phyloP scores from a whole-genome alignment of 2,329 filamentous ascomycete species.

The Penicillium sp. region DNA sequence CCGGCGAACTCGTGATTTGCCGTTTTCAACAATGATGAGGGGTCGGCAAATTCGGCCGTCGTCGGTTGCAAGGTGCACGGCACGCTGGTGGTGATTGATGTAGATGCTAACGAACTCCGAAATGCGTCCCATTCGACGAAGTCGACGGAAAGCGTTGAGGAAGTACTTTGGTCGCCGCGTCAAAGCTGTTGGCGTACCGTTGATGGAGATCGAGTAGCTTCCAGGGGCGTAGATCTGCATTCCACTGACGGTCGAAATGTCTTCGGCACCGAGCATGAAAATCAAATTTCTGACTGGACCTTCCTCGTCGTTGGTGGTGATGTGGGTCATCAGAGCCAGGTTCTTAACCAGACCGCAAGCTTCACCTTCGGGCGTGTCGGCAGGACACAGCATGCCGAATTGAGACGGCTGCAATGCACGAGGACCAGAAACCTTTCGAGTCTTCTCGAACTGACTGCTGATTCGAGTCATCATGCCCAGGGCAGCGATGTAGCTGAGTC shows the following conservation, averaged over 20 bases:
- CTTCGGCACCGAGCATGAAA: constrained; percentile 76
- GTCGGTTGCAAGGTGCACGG: constrained; percentile 92
- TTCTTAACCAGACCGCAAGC: constrained; percentile 98
- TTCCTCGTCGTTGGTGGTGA: constrained; percentile 93
- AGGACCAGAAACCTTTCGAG: constrained; percentile 89
- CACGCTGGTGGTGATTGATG: constrained; percentile 85
- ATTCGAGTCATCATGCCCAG: constrained; percentile 99
- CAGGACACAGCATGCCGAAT: constrained; percentile 95
- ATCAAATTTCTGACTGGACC: constrained; percentile 81
- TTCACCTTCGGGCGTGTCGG: constrained; percentile 97
- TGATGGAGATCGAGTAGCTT: constrained; percentile 86
- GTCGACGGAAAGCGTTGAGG: constrained; percentile 73
- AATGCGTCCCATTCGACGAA: constrained; percentile 82
- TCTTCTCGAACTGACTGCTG: constrained; percentile 98
- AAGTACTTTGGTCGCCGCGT: constrained; percentile 84
- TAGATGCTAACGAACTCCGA: constrained; percentile 96
- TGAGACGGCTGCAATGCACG: constrained; percentile 94
- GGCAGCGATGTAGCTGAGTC: constrained; percentile 91
- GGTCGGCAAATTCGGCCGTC: constrained; percentile 95
- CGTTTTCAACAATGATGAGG: constrained; percentile 89
- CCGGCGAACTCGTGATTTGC: constrained; percentile 70
- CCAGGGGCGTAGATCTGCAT: constrained; percentile 80
- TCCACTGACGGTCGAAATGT: constrained; percentile 73
- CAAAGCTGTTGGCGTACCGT: constrained; percentile 86
- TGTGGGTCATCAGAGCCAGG: constrained; percentile 96